phyloP scores from a whole-genome alignment of 208 protist species.

The Crithidia expoeki region DNA sequence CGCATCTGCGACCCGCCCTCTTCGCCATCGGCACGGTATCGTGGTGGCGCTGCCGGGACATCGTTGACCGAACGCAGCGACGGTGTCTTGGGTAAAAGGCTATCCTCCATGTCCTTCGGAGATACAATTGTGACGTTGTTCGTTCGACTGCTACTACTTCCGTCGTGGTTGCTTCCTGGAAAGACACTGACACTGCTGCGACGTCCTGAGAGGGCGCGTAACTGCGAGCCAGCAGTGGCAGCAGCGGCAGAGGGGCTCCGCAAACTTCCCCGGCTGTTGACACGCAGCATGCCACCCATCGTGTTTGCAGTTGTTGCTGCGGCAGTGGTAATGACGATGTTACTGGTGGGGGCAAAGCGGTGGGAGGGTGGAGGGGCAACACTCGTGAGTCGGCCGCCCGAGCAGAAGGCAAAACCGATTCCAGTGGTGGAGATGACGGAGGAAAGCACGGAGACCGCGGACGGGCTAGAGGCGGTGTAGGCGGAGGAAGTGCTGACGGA shows the following conservation, averaged over 20 bases:
- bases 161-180: background rate
- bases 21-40: background rate
- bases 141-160: background rate
- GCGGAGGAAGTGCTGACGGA: background rate
- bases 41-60: background rate
- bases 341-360: background rate
- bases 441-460: conserved; percentile 2
- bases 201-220: background rate
- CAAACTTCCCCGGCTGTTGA: conserved; percentile 12
- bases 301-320: background rate
- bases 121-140: conserved; percentile 9
- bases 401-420: conserved; percentile 8
- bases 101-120: background rate
- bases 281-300: background rate
- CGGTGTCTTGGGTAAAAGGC: background rate
- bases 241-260: conserved; percentile 1
- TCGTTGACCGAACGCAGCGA: conserved; percentile 10
- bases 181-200: background rate
- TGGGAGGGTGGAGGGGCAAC: background rate
- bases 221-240: background rate
- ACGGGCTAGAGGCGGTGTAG: background rate
- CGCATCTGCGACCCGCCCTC: background rate
- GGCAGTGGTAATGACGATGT: background rate
- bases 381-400: background rate
- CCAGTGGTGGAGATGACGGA: conserved; percentile 14